Conservation (phyloP, 257 asterid species). For the Solanum habrochaites region DNA sequence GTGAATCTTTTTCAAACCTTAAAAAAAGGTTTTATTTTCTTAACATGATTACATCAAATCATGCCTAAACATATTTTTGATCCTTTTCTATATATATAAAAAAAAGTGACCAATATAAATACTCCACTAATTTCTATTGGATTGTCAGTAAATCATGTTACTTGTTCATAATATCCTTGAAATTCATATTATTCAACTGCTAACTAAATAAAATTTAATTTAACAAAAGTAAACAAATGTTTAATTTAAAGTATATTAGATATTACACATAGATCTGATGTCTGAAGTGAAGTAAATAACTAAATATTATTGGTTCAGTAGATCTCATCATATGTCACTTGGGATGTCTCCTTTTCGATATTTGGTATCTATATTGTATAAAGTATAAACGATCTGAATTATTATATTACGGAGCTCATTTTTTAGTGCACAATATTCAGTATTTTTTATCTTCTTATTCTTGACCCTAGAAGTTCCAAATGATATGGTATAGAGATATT, state of each 20-base stretch:
- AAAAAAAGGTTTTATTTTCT: background rate
- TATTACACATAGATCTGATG: background rate
- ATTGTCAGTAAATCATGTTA: too few relatives aligned
- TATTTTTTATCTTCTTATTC: too few relatives aligned
- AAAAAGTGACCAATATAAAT: background rate
- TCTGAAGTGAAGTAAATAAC: background rate
- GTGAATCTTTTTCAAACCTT: background rate
- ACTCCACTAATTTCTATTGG: background rate
- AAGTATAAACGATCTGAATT: too few relatives aligned
- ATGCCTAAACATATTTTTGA: background rate
- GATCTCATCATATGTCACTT: background rate
- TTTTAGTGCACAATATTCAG: background rate
- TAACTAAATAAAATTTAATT: background rate
- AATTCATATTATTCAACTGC: background rate
- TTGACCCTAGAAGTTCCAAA: background rate
- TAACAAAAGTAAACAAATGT: background rate
- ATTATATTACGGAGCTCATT: background rate
- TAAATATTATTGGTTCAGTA: background rate
- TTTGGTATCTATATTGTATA: too few relatives aligned
- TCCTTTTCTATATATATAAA: too few relatives aligned
- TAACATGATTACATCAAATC: background rate
- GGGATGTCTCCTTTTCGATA: background rate
- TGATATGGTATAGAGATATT: background rate
- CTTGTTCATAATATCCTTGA: background rate
- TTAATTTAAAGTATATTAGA: background rate